Conservation (phyloP, 805 yeast genomes). For the Monosporozyma unispora region DNA sequence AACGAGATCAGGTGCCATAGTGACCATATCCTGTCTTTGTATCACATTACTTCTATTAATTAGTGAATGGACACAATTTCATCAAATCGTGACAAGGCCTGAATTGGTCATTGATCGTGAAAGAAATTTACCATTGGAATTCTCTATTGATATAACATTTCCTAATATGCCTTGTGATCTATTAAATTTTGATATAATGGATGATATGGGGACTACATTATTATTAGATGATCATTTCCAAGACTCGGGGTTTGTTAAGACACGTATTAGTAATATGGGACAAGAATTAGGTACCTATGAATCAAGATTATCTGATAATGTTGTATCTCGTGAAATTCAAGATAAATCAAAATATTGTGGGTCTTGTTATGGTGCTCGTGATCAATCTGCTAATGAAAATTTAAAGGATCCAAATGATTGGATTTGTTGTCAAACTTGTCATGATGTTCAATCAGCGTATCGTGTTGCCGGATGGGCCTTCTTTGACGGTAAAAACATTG, state of each 20-base stretch:
- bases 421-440: conserved; percentile 80
- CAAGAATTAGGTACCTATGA: conserved; percentile 36
- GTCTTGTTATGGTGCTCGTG: conserved; percentile 77
- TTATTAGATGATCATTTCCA: conserved; percentile 58
- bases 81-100: conserved; percentile 58
- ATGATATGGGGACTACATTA: conserved; percentile 76
- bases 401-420: conserved; percentile 32
- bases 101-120: conserved; percentile 85
- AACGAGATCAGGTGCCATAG: conserved; percentile 84
- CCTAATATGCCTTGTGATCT: conserved; percentile 80
- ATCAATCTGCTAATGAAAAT: conserved; percentile 37
- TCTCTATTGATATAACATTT: conserved; percentile 74
- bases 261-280: conserved; percentile 48
- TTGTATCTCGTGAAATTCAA: conserved; percentile 84
- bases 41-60: conserved; percentile 54
- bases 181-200: conserved; percentile 77
- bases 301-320: conserved; percentile 41
- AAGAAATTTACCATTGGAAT: conserved; percentile 60
- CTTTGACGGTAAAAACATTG: conserved; percentile 76
- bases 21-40: conserved; percentile 62
- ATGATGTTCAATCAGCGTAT: conserved; percentile 71
- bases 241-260: conserved; percentile 62
- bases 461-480: conserved; percentile 77
- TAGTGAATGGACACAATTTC: conserved; percentile 71
- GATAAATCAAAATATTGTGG: conserved; percentile 62